Evolutionary conservation across 345 rosid genomes (phyloP), one percentile per base, ranked within the genome.

Genomic region (Eucalyptus sideroxylon): DNA sequence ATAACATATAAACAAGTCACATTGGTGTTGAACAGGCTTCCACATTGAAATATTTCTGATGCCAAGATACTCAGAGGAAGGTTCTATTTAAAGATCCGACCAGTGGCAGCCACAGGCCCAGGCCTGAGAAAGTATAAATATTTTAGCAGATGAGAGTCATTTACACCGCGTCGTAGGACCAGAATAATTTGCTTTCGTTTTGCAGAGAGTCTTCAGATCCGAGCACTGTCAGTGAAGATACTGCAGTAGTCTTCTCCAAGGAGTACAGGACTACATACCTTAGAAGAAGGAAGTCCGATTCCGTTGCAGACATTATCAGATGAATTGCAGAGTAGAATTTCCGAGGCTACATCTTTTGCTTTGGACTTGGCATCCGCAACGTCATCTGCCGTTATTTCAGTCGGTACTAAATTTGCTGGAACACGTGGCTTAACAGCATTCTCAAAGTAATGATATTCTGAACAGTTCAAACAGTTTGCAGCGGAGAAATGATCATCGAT

Each of bases 401-500:
- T 31, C 4, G 23, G 77, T 13, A n/a, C 11, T 47, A n/a, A 40
- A 44, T 88, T 86, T 85, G 62, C 53, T 14, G 15, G 49, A 50
- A 30, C 40, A 88, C 2, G 72, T 21, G 23, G 87, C 59, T 34
- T 56, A 82, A 34, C 45, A 40, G 87, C 37, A 44, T 17, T 9
- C 42, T 80, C 11, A 50, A 55, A 34, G 44, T 59, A 19, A 56
- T 8, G 87, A 45, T 90, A 92, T 49, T 88, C 86, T 40, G 91
- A 87, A 80, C 91, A 55, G 91, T 89, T 90, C 91, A 90, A 82
- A 65, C 21, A 45, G 45, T 62, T 88, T 88, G 89, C 87, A 26
- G 65, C 6, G 9, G 91, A 90, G 72, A 49, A 26, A 56, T 89
- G 90, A 50, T 24, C 15, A 45, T 88, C 91, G 85, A 17, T 37